Conservation (phyloP, 345 rosid genomes). For the Hypericum perforatum region DNA sequence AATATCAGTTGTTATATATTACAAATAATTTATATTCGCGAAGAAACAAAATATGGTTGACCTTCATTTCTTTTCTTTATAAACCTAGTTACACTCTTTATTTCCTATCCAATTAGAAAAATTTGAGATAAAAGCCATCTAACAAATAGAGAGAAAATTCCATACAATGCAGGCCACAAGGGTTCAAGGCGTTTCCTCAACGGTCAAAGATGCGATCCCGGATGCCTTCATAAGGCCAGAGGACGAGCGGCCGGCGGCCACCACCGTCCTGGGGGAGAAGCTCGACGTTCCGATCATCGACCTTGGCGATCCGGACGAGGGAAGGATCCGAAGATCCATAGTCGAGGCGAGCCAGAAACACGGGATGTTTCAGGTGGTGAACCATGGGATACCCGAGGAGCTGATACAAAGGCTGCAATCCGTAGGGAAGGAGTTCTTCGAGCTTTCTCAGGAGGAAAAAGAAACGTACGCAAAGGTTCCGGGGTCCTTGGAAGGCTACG, state of each 20-base stretch:
- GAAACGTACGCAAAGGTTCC: slow-evolving; percentile 39
- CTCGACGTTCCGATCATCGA: slow-evolving; percentile 44
- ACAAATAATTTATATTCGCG: too few species aligned
- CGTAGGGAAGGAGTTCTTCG: slow-evolving; percentile 58
- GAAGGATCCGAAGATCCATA: slow-evolving; percentile 15
- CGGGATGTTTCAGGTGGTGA: slow-evolving; percentile 61
- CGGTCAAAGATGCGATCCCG: slow-evolving; percentile 35
- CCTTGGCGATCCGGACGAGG: slow-evolving; percentile 24
- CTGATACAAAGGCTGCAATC: slow-evolving; percentile 35
- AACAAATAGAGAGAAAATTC: too few species aligned
- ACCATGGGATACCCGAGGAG: slow-evolving; percentile 46
- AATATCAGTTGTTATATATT: too few species aligned
- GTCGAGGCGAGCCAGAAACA: slow-evolving; percentile 32
- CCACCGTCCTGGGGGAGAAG: slow-evolving; percentile 43
- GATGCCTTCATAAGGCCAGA: slow-evolving; percentile 52
- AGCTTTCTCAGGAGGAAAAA: slow-evolving; percentile 55
- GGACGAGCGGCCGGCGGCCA: slow-evolving; percentile 55
- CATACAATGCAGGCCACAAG: neutral
- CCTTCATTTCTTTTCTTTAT: too few species aligned
- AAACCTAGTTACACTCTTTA: too few species aligned
- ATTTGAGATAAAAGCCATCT: too few species aligned
- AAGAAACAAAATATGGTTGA: too few species aligned
- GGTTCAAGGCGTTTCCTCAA: slow-evolving; percentile 3
- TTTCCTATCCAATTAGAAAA: too few species aligned
- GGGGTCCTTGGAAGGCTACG: slow-evolving; percentile 64